phyloP scores from a whole-genome alignment of 176 grass and related monocot species.

The Paspalum notatum region DNA sequence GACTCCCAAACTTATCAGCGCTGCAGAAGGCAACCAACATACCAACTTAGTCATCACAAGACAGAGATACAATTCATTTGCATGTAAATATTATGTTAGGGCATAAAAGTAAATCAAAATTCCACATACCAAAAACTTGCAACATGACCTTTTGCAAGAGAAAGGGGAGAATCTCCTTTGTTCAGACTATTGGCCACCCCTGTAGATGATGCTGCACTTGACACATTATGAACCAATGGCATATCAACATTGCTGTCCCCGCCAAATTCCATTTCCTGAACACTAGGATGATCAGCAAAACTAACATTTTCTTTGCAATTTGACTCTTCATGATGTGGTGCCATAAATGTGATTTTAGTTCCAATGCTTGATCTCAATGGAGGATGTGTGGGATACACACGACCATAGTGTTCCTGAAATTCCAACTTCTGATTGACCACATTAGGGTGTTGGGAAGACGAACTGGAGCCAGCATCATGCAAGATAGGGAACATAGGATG shows the following conservation, averaged over 20 bases:
- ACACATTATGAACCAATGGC: too few species aligned
- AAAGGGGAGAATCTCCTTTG: neutral
- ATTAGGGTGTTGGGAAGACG: neutral
- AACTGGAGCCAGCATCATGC: neutral
- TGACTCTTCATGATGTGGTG: neutral
- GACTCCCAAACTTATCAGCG: slow-evolving; percentile 47
- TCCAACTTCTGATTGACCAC: neutral
- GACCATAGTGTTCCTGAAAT: neutral
- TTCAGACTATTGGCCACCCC: neutral
- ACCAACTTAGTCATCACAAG: neutral
- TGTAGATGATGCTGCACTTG: too few species aligned
- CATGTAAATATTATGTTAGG: neutral
- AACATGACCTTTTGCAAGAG: slow-evolving; percentile 12
- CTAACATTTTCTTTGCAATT: neutral
- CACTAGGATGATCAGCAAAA: neutral
- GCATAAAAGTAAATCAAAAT: neutral
- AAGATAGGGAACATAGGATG: neutral
- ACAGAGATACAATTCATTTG: neutral
- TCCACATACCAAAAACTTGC: neutral
- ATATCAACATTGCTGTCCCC: neutral
- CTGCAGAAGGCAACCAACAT: slow-evolving; percentile 10
- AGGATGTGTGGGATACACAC: neutral
- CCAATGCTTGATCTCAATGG: neutral
- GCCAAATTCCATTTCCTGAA: neutral
- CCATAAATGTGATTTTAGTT: neutral